Conservation (phyloP, 2,329 filamentous ascomycete genomes). For the Diatrype stigma region DNA sequence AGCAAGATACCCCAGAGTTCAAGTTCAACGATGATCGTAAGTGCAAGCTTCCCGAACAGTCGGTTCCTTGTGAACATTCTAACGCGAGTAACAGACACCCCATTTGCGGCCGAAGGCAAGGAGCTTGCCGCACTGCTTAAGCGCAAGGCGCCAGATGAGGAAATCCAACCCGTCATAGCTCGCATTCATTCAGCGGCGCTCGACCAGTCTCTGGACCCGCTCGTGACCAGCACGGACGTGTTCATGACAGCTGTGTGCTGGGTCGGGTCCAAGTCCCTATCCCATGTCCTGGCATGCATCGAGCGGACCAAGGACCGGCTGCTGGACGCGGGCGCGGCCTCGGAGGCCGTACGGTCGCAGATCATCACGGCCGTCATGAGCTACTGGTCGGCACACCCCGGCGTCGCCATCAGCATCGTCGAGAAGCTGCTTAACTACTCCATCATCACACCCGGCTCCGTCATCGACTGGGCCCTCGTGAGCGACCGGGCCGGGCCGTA, state of each 20-base stretch:
- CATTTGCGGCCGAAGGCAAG: constrained; percentile 79
- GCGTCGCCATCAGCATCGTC: constrained; percentile 85
- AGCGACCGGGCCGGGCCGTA: constrained; percentile 47
- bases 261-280: constrained; percentile 91
- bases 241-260: constrained; percentile 92
- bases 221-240: constrained; percentile 85
- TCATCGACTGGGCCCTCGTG: constrained; percentile 85
- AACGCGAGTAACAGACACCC: constrained; percentile 53
- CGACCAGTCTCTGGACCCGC: constrained; percentile 68
- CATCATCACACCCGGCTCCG: constrained; percentile 79
- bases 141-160: constrained; percentile 79
- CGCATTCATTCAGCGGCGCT: constrained; percentile 76
- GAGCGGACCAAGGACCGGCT: constrained; percentile 91
- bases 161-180: constrained; percentile 77
- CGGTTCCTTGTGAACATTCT: constrained; percentile 7
- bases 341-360: constrained; percentile 73
- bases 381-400: constrained; percentile 92
- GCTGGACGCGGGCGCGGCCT: constrained; percentile 70
- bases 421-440: constrained; percentile 98
- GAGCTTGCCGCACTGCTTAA: constrained; percentile 75
- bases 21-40: constrained; percentile 77
- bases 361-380: constrained; percentile 86
- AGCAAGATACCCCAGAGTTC: constrained; percentile 93
- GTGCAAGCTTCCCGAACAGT: constrained; percentile 27
- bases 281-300: constrained; percentile 91